Conservation (phyloP, 1,139 yeast species). For the Pichia sp. region DNA sequence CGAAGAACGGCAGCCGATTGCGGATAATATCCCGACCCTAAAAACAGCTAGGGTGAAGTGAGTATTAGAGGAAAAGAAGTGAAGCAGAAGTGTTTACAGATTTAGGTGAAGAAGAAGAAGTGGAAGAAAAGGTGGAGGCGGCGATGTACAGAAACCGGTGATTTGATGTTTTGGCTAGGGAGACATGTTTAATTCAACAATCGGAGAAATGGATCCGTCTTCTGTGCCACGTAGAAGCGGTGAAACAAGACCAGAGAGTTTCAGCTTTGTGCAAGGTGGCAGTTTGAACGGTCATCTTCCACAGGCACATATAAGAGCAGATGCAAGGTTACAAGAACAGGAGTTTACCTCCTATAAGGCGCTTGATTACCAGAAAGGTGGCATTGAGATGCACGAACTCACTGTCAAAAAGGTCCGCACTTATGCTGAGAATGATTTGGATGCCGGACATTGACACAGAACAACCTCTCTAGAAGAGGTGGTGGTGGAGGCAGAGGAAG, state of each 20-base stretch:
- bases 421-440: not conserved
- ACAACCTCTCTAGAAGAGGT: not conserved
- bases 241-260: no score
- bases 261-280: not conserved
- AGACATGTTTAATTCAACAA: constrained; percentile 13
- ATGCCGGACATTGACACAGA: not conserved
- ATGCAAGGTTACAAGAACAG: not conserved
- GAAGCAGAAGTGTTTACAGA: not conserved
- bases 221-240: constrained; percentile 1
- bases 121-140: not conserved
- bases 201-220: constrained; percentile 18
- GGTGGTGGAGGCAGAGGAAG: constrained; percentile 3
- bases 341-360: not conserved
- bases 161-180: not conserved
- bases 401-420: not conserved
- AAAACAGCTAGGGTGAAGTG: not conserved
- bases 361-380: not conserved
- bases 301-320: not conserved
- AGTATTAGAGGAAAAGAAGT: not conserved
- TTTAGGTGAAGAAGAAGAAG: not conserved
- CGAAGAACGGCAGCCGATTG: not conserved
- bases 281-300: not conserved
- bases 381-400: constrained; percentile 1
- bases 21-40: not conserved
- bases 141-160: not conserved